Conservation (phyloP, 176 grass and related monocot species). For the Bromus sterilis region DNA sequence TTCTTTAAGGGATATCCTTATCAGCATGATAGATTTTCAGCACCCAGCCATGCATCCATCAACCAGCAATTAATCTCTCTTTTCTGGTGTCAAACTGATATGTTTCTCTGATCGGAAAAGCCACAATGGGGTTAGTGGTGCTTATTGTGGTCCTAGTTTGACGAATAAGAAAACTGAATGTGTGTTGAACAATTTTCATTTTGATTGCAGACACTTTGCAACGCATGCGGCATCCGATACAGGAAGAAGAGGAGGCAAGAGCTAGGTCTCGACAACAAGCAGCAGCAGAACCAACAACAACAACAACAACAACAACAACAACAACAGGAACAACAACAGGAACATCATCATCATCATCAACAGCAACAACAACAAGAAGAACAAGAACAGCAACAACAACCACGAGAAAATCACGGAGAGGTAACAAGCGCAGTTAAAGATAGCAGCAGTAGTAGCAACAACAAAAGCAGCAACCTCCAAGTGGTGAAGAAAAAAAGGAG, state of each 20-base stretch:
- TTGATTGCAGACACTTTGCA: conserved; percentile 71
- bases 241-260: conserved; percentile 77
- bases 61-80: not conserved
- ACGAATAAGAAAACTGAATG: not conserved
- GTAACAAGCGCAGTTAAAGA: conserved; percentile 17
- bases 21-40: conserved; percentile 6
- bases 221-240: conserved; percentile 93
- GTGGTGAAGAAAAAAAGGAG: conserved; percentile 65
- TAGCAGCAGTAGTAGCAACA: not conserved
- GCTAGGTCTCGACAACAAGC: conserved; percentile 36
- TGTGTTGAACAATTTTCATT: not conserved
- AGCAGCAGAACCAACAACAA: not conserved
- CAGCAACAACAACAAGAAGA: not conserved
- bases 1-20: conserved; percentile 19
- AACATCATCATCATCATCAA: not conserved
- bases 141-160: not conserved
- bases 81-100: not conserved
- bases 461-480: conserved; percentile 19
- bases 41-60: not conserved
- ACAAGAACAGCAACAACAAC: not conserved
- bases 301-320: not conserved
- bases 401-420: not conserved
- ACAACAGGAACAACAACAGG: not conserved
- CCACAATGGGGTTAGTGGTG: not conserved
- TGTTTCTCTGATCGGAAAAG: not conserved